A percentile compares a stretch with the other conserved stretches of the same genome.
phyloP scores from a whole-genome alignment of 78 protist genomes.

The Planoprotostelium fungivorum region DNA sequence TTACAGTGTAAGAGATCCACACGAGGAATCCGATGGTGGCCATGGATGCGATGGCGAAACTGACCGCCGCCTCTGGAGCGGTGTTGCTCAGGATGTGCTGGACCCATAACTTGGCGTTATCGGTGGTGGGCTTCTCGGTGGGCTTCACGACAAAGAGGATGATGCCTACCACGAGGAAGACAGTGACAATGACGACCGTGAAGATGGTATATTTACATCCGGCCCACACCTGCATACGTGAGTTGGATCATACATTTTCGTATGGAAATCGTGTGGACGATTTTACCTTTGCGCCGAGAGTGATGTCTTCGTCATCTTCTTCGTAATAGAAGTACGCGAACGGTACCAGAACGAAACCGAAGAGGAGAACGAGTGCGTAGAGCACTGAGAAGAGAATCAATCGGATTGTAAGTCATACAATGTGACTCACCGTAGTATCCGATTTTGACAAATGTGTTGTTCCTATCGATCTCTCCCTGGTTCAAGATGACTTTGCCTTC shows the following conservation, averaged over 20 bases:
- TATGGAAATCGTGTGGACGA: background rate
- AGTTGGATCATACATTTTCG: background rate
- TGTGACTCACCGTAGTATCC: slow-evolving; percentile 36
- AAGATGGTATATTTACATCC: slow-evolving; percentile 52
- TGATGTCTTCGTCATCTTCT: slow-evolving; percentile 50
- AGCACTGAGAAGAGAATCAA: background rate
- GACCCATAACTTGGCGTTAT: slow-evolving; percentile 28
- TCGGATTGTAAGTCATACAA: background rate
- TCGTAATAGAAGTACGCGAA: slow-evolving; percentile 65
- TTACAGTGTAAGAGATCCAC: slow-evolving; percentile 38
- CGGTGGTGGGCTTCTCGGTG: background rate
- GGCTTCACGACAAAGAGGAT: slow-evolving; percentile 6
- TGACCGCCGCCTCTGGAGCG: slow-evolving; percentile 21
- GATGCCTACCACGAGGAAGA: slow-evolving; percentile 53
- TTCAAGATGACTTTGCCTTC: slow-evolving; percentile 19
- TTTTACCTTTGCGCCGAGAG: slow-evolving; percentile 18
- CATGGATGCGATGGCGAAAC: slow-evolving; percentile 33
- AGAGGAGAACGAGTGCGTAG: slow-evolving; percentile 28
- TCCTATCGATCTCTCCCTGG: background rate
- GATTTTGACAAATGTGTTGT: slow-evolving; percentile 13
- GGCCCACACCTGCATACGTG: background rate
- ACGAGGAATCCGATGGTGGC: slow-evolving; percentile 28
- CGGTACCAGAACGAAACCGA: slow-evolving; percentile 48
- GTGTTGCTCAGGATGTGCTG: slow-evolving; percentile 21
- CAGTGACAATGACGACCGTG: slow-evolving; percentile 22